Evolutionary conservation across 2,329 filamentous ascomycete genomes (phyloP), one percentile per base, ranked within the genome.

Genomic region (Penicillium sp.): DNA sequence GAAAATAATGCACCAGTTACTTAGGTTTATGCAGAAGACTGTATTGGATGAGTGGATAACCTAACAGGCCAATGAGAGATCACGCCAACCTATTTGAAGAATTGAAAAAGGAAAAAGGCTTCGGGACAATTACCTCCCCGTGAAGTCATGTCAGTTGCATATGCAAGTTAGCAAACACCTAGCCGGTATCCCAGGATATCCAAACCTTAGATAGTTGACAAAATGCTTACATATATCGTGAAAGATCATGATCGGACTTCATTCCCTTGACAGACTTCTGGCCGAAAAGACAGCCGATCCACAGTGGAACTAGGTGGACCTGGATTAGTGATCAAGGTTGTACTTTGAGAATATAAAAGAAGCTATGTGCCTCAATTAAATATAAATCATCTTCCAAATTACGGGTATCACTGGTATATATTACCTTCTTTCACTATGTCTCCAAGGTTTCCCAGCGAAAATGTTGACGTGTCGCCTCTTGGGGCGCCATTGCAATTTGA

Each of bases 401-500:
- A 21, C 10, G 29, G n/a, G 6, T 15, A 31, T 29, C 29, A 33
- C 5, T 19, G 19, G n/a, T 21, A 31, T 7, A 31, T 19, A 19
- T 15, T 5, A 25, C 15, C 4, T 7, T 23, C 1, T 21, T 39
- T 15, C 25, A 36, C n/a, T 6, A 53, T 53, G 41, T 23, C 50
- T 39, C 13, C 41, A 23, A 39, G 50, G 21, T 53, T 39, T 33
- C 41, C 50, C n/a, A 40, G 50, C 19, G 41, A 43, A 11, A 34
- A 31, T 31, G 65, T 63, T 13, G 66, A 73, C 57, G 70, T 74
- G 0, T 70, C 75, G 2, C 73, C 78, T 1, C 69, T 84, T 19
- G 79, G 71, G 13, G 62, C 76, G 62, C 79, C 81, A 10, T 72
- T 84, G 46, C 68, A 73, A 19, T 83, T 82, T 60, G 70, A 73